Percentiles rank a stretch among this genome's conserved stretches.
These are phyloP conservation scores for Lithohypha guttulata DNA, from an alignment of 2,329 filamentous ascomycete genomes.

Conservation along the genomic window DNA sequence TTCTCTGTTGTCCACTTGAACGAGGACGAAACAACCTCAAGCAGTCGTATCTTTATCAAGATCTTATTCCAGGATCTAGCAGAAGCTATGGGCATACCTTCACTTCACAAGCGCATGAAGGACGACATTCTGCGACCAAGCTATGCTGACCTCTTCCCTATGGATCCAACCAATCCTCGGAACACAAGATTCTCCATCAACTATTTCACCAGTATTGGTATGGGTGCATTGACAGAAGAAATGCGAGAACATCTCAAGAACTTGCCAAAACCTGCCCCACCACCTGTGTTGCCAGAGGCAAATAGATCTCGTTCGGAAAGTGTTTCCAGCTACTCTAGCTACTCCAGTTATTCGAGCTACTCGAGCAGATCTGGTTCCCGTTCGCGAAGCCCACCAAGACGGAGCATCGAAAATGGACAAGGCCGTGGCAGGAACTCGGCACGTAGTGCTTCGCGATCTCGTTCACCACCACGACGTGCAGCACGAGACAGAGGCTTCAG, in stretches of 20 bases:
- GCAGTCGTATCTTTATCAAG: conserved; percentile 96
- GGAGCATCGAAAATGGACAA: conserved; percentile 24
- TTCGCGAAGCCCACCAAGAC: conserved; percentile 22
- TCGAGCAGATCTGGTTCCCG: conserved; percentile 24
- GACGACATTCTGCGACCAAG: conserved; percentile 69
- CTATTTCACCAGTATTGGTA: conserved; percentile 96
- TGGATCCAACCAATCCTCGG: conserved; percentile 58
- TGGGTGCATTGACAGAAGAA: conserved; percentile 87
- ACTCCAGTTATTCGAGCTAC: conserved; percentile 54
- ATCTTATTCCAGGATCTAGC: conserved; percentile 89
- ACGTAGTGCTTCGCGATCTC: conserved; percentile 20
- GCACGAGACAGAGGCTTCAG: conserved; percentile 15
- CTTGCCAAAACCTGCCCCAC: conserved; percentile 71
- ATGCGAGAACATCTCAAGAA: conserved; percentile 88
- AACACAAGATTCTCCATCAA: conserved; percentile 97
- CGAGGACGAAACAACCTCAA: conserved; percentile 93
- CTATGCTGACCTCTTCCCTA: conserved; percentile 79
- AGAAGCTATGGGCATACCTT: conserved; percentile 75
- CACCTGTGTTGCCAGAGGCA: conserved; percentile 44
- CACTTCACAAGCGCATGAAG: conserved; percentile 62
- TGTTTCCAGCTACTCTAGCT: conserved; percentile 57
- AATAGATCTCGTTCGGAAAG: conserved; percentile 55
- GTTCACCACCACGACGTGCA: conserved; percentile 20
- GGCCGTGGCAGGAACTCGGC: conserved; percentile 14
- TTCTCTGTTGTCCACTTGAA: conserved; percentile 78